Evolutionary conservation across 2,329 filamentous ascomycete genomes (phyloP).

Genomic region (Zymoseptoria ardabiliae): DNA sequence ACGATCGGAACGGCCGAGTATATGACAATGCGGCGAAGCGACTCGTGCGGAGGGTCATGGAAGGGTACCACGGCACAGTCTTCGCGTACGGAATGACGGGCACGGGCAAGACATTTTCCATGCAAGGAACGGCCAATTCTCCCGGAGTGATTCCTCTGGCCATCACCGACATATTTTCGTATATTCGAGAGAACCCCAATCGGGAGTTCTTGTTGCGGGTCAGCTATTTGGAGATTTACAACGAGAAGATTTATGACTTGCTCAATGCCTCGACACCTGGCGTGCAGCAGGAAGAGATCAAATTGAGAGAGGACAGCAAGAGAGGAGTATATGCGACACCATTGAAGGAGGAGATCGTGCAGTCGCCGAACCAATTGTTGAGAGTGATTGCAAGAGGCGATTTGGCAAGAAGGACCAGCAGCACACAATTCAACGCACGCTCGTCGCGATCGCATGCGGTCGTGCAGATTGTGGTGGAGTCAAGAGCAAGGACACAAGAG

Average conservation of each 20-base stretch:
- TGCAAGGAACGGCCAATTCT: conserved; percentile 94
- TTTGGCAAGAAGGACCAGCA: conserved; percentile 79
- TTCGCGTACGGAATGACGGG: conserved; percentile 99
- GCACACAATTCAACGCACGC: conserved; percentile 92
- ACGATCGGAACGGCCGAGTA: conserved; percentile 89
- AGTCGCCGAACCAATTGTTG: conserved; percentile 90
- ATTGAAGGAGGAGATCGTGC: conserved; percentile 95
- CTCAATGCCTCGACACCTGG: conserved; percentile 62
- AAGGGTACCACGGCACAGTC: conserved; percentile 96
- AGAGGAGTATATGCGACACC: conserved; percentile 93
- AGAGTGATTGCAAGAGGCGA: conserved; percentile 93
- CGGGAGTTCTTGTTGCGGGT: conserved; percentile 91
- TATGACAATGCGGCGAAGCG: conserved; percentile 93
- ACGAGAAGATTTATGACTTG: conserved; percentile 92
- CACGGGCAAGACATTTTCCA: conserved; percentile 97
- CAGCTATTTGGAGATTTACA: conserved; percentile 98
- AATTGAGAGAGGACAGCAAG: conserved; percentile 92
- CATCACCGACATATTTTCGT: conserved; percentile 98
- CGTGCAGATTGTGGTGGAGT: conserved; percentile 97
- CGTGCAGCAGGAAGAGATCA: conserved; percentile 79
- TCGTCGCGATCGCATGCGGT: conserved; percentile 98
- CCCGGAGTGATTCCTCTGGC: conserved; percentile 94
- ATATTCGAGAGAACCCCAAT: conserved; percentile 92
- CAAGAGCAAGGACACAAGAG: conserved; percentile 65
- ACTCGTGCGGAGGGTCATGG: conserved; percentile 92